Evolutionary conservation across 1,284 basidiomycete species (phyloP), one percentile per base, ranked within the genome.

Genomic region (Papiliotrema terrestris): DNA sequence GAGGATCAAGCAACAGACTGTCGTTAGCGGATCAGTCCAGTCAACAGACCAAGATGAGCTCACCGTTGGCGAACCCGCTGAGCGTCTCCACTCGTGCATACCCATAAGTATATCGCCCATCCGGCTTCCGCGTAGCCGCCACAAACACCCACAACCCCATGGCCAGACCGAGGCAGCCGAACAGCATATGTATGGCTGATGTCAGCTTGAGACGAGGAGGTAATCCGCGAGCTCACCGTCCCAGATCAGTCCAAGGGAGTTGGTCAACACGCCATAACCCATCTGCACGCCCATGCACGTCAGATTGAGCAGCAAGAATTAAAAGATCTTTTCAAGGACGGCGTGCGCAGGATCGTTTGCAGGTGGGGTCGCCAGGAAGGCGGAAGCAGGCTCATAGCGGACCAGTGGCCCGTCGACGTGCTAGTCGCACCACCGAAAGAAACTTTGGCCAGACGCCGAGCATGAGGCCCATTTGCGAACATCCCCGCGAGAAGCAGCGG

Each of bases 71-170:
- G 70, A 98, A 99, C 2, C 96, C 96, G 13, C 93, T 97, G 19
- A 99, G 78, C 0, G 96, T 98, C 77, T 99, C 96, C n/a, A 98
- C 94, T n/a, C 96, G 85, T 2, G 88, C 87, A 75, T 96, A 98
- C 20, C 95, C 96, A 72, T 96, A 98, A 9, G 96, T 98, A 76
- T 95, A 98, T 22, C 85, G 82, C 62, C 89, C 86, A 76, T 98
- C 94, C 1, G 91, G 90, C 44, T 90, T 86, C 96, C 96, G 98
- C 4, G 89, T 93, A 1, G 94, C 91, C 87, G 98, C 98, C 13
- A 99, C 91, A 25, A 91, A 94, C 2, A 96, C 96, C 59, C 97
- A 87, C 1, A 99, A 81, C 1, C 96, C 96, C 63, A 99, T 91
- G 0, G 86, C 95, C 54, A 98, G 92, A 1, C 95, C 95, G 80